These are phyloP conservation scores for Helicocarpus griseus DNA, from an alignment of 2,329 filamentous ascomycete species.

Conservation along the genomic window DNA sequence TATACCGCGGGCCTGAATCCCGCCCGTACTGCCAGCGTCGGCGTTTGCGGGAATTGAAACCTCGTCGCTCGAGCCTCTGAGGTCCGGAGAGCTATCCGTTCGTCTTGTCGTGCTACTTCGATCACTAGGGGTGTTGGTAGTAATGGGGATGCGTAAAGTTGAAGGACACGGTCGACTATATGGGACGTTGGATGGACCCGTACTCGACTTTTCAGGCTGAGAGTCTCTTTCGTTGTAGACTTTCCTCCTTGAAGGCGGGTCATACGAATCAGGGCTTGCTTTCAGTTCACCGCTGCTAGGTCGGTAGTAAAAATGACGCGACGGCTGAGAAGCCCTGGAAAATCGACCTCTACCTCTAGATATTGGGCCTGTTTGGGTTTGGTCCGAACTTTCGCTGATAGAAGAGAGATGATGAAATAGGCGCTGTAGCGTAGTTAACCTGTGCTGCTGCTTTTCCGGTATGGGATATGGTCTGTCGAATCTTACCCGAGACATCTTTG, in stretches of 20 bases:
- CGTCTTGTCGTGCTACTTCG: no score
- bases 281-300: background rate
- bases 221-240: background rate
- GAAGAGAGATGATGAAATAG: background rate
- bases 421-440: background rate
- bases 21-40: background rate
- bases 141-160: background rate
- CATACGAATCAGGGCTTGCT: background rate
- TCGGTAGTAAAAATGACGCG: background rate
- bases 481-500: background rate
- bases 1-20: background rate
- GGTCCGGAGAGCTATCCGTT: background rate
- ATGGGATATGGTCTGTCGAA: constrained; percentile 1
- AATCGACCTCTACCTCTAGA: background rate
- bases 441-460: background rate
- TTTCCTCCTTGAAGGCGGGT: background rate
- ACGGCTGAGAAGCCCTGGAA: background rate
- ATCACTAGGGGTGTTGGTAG: background rate
- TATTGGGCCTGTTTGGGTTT: background rate
- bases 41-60: background rate
- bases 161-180: background rate
- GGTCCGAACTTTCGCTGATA: background rate
- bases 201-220: background rate
- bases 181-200: background rate
- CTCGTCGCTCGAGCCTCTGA: background rate